Evolutionary conservation across 169 alveolate genomes (phyloP).

Genomic region (Plasmodium falciparum): DNA sequence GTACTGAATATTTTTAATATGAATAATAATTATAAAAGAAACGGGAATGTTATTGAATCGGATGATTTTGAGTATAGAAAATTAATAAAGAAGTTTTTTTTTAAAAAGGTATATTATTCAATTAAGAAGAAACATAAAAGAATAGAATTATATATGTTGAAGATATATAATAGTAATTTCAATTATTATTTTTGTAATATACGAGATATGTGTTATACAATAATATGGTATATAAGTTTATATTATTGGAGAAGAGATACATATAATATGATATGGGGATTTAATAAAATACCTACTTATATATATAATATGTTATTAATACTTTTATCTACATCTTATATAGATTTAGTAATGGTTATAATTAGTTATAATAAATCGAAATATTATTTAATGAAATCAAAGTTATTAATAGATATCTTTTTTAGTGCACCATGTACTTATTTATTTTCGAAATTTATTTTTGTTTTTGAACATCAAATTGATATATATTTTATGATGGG

Average conservation of each 20-base stretch:
- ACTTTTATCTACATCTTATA: conserved; percentile 67
- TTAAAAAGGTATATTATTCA: conserved; percentile 51
- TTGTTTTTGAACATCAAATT: conserved; percentile 41
- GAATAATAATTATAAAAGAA: neutral
- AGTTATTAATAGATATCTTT: conserved; percentile 61
- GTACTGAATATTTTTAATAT: conserved; percentile 14
- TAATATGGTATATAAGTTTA: conserved; percentile 65
- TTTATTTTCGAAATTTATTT: conserved; percentile 57
- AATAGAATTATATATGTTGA: conserved; percentile 53
- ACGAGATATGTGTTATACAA: conserved; percentile 44
- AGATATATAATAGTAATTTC: conserved; percentile 61
- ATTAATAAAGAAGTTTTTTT: conserved; percentile 64
- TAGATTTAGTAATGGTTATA: conserved; percentile 61
- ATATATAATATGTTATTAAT: conserved; percentile 52
- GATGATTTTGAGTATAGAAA: conserved; percentile 72
- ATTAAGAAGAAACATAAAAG: conserved; percentile 51
- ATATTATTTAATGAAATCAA: conserved; percentile 54
- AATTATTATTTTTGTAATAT: conserved; percentile 60
- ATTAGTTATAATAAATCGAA: conserved; percentile 61
- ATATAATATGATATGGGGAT: conserved; percentile 51
- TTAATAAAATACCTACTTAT: conserved; percentile 57
- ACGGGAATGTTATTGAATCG: conserved; percentile 22
- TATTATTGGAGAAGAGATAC: conserved; percentile 73
- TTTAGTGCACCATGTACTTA: conserved; percentile 70
- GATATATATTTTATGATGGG: conserved; percentile 72